These are phyloP conservation scores for Globisporangium lucens DNA, from an alignment of 352 stramenopile genomes.

Conservation along the genomic window DNA sequence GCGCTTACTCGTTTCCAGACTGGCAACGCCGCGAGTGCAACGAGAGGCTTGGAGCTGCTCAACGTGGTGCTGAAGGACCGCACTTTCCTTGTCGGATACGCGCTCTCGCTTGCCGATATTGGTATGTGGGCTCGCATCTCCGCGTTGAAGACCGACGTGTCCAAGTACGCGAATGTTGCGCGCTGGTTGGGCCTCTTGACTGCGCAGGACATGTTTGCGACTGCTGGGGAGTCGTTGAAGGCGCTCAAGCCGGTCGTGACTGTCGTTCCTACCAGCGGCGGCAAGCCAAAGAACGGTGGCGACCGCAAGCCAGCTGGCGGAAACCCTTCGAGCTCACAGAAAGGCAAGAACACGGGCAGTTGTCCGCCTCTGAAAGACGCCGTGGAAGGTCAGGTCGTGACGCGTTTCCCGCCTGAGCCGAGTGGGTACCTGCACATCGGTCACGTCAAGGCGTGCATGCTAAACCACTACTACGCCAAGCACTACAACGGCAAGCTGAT, in stretches of 20 bases:
- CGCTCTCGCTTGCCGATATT: conserved; percentile 95
- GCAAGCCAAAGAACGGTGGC: conserved; percentile 13
- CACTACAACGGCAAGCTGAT: conserved; percentile 98
- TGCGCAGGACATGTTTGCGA: conserved; percentile 56
- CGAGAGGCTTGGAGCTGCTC: conserved; percentile 77
- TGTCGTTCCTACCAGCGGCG: conserved; percentile 2
- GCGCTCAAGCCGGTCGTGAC: conserved; percentile 32
- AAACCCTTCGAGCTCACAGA: conserved; percentile 24
- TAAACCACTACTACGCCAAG: conserved; percentile 99
- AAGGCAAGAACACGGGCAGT: conserved; percentile 85
- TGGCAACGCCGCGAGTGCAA: conserved; percentile 17
- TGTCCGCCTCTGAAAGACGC: conserved; percentile 94
- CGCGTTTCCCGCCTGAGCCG: conserved; percentile 83
- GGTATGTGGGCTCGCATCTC: conserved; percentile 87
- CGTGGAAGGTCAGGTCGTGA: conserved; percentile 94
- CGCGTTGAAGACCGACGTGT: conserved; percentile 40
- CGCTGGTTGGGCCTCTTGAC: conserved; percentile 75
- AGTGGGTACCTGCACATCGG: conserved; percentile 86
- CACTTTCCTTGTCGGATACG: conserved; percentile 94
- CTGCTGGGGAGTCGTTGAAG: conserved; percentile 48
- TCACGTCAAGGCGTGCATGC: conserved; percentile 98
- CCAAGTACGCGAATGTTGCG: conserved; percentile 58
- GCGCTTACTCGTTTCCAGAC: conserved; percentile 55
- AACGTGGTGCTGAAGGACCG: conserved; percentile 83
- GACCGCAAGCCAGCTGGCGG: conserved; percentile 20